These are phyloP conservation scores for Saccharomyces hybrid DNA, from an alignment of 1,139 yeast genomes.

Conservation along the genomic window DNA sequence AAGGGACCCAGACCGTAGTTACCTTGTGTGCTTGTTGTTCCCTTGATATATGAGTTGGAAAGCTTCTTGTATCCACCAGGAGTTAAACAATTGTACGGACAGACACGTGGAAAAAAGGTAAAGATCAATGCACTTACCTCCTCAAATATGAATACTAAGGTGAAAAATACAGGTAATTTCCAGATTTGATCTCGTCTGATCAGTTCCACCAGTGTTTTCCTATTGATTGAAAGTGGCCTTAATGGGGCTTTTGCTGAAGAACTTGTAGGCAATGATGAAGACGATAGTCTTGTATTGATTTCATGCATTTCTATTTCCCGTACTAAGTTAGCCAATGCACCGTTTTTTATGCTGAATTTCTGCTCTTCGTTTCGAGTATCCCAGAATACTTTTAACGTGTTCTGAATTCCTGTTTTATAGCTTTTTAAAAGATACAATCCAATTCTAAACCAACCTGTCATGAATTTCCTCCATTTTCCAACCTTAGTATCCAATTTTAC, in stretches of 20 bases:
- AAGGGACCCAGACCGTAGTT: not conserved
- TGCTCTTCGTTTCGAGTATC: conserved; percentile 8
- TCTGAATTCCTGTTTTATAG: conserved; percentile 22
- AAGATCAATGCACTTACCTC: conserved; percentile 23
- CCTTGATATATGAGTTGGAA: conserved; percentile 8
- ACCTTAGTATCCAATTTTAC: conserved; percentile 16
- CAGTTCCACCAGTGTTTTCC: conserved; percentile 21
- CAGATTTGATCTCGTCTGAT: conserved; percentile 21
- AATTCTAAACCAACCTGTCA: conserved; percentile 23
- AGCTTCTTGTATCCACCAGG: conserved; percentile 23
- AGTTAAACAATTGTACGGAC: conserved; percentile 25
- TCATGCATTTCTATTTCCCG: conserved; percentile 18
- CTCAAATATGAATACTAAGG: conserved; percentile 22
- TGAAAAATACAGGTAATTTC: conserved; percentile 24
- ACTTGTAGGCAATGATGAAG: not conserved
- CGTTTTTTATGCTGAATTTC: not conserved
- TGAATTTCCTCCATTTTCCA: conserved; percentile 24
- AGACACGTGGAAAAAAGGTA: conserved; percentile 25
- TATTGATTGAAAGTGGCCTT: conserved; percentile 9
- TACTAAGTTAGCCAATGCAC: conserved; percentile 6
- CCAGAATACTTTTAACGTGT: conserved; percentile 16
- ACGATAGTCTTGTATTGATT: conserved; percentile 1
- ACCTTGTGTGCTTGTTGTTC: not conserved
- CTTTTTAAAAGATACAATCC: conserved; percentile 18
- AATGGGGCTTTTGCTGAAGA: not conserved